A percentile compares a stretch with the other conserved stretches of the same genome.
Evolutionary conservation across 2,329 filamentous ascomycete species (phyloP).

Genomic region (Botryotinia convoluta): DNA sequence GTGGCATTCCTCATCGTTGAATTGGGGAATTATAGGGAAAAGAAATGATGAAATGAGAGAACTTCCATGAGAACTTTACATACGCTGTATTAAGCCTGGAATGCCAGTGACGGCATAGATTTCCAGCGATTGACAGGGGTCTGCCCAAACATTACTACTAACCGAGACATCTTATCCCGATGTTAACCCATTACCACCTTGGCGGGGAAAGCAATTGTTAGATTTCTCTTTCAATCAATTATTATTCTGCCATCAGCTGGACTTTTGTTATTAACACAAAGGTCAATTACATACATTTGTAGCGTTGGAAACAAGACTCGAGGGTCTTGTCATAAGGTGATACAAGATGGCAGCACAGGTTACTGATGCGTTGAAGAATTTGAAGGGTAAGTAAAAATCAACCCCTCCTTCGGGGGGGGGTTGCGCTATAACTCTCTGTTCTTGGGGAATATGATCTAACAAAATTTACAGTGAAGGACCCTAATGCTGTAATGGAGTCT

Average conservation of each 20-base stretch:
- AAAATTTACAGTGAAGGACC: conserved; percentile 34
- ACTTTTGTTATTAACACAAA: background rate
- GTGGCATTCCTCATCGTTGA: conserved; percentile 53
- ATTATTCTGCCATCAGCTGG: background rate
- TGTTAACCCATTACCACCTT: background rate
- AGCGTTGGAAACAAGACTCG: background rate
- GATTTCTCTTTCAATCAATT: conserved; percentile 1
- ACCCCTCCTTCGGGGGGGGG: conserved; percentile 1
- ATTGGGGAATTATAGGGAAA: conserved; percentile 1
- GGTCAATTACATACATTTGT: conserved; percentile 1
- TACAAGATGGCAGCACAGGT: conserved; percentile 35
- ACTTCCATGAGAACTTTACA: background rate
- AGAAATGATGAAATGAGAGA: background rate
- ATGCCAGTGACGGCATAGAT: conserved; percentile 14
- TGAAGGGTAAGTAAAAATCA: conserved; percentile 60
- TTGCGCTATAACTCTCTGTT: conserved; percentile 43
- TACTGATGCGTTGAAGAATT: conserved; percentile 88
- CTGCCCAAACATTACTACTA: background rate
- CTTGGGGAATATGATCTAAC: conserved; percentile 13
- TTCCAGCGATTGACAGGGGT: background rate
- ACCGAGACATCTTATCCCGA: background rate
- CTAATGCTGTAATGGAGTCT: conserved; percentile 34
- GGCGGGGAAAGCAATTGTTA: conserved; percentile 5
- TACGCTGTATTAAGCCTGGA: background rate
- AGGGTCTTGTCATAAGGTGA: background rate